Conservation (phyloP, 2,329 filamentous ascomycete genomes). For the Trichoderma sp. region DNA sequence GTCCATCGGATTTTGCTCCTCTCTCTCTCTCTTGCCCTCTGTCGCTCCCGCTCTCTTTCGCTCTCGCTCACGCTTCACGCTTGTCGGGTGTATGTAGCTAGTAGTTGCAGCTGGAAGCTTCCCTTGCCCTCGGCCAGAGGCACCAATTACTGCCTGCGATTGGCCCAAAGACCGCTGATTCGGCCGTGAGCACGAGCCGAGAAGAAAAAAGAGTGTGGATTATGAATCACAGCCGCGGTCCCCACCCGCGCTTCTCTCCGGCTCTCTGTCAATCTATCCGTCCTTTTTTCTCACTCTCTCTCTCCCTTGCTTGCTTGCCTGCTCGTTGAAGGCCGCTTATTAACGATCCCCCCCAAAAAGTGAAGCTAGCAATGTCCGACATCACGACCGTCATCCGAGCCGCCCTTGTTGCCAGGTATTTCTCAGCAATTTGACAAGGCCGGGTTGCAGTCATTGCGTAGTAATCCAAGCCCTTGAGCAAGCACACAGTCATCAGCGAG, state of each 20-base stretch:
- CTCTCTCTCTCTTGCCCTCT: not conserved
- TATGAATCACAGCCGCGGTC: conserved; percentile 21
- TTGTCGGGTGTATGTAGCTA: too few relatives aligned
- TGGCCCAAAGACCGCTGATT: conserved; percentile 13
- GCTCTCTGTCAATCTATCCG: too few relatives aligned
- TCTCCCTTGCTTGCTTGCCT: not conserved
- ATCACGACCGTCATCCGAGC: conserved; percentile 12
- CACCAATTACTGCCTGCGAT: conserved; percentile 1
- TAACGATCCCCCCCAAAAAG: not conserved
- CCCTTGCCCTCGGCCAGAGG: not conserved
- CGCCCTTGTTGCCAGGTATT: not conserved
- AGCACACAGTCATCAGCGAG: conserved; percentile 18
- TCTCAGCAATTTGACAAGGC: conserved; percentile 12
- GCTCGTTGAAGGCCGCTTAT: conserved; percentile 20
- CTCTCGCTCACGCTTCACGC: too few relatives aligned
- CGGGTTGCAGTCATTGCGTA: conserved; percentile 5
- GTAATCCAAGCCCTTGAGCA: not conserved
- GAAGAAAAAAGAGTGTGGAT: conserved; percentile 4
- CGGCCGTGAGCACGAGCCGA: conserved; percentile 14
- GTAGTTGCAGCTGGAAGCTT: conserved; percentile 17
- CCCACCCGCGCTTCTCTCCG: not conserved
- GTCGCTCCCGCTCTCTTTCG: too few relatives aligned
- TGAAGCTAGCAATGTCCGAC: conserved; percentile 24
- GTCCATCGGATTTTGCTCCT: not conserved
- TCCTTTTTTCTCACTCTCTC: too few relatives aligned